Conservation (phyloP, 495 filamentous ascomycete species). For the Tirmania nivea region DNA sequence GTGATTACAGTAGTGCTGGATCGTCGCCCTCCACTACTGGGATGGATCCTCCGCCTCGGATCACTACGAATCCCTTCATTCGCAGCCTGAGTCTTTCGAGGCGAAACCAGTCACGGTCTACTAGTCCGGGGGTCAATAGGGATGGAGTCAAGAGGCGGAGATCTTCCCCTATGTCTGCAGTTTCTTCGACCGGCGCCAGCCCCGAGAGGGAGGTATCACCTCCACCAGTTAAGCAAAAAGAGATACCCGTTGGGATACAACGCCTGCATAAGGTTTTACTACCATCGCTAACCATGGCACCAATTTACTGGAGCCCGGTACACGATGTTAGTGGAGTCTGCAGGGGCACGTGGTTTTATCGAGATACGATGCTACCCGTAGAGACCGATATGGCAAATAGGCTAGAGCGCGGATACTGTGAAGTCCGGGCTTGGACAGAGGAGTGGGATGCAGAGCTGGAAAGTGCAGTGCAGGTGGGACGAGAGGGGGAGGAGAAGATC, state of each 20-base stretch:
- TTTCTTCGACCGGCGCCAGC: slow-evolving; percentile 6
- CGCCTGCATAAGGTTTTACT: slow-evolving; percentile 41
- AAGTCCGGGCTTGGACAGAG: slow-evolving; percentile 71
- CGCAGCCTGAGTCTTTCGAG: slow-evolving; percentile 9
- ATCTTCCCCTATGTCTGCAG: slow-evolving; percentile 3
- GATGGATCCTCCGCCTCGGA: slow-evolving; percentile 1
- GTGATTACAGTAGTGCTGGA: slow-evolving; percentile 3
- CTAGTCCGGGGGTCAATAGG: background rate
- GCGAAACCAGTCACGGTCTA: slow-evolving; percentile 1
- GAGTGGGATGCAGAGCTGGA: slow-evolving; percentile 86
- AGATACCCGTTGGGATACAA: slow-evolving; percentile 55
- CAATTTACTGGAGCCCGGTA: slow-evolving; percentile 95
- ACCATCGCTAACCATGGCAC: slow-evolving; percentile 58
- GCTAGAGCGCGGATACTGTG: slow-evolving; percentile 67
- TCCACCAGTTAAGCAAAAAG: slow-evolving; percentile 8
- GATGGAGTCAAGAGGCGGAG: background rate
- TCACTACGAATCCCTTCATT: slow-evolving; percentile 15
- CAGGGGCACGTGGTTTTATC: slow-evolving; percentile 92
- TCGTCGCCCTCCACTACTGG: background rate
- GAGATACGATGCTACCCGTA: slow-evolving; percentile 77
- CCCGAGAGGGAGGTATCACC: slow-evolving; percentile 7
- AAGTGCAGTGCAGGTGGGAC: slow-evolving; percentile 75
- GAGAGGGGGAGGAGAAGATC: slow-evolving; percentile 77
- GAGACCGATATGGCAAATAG: slow-evolving; percentile 78
- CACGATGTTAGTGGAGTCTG: slow-evolving; percentile 67